These are phyloP conservation scores for Condylostoma magnum DNA, from an alignment of 169 alveolate species.

Conservation along the genomic window DNA sequence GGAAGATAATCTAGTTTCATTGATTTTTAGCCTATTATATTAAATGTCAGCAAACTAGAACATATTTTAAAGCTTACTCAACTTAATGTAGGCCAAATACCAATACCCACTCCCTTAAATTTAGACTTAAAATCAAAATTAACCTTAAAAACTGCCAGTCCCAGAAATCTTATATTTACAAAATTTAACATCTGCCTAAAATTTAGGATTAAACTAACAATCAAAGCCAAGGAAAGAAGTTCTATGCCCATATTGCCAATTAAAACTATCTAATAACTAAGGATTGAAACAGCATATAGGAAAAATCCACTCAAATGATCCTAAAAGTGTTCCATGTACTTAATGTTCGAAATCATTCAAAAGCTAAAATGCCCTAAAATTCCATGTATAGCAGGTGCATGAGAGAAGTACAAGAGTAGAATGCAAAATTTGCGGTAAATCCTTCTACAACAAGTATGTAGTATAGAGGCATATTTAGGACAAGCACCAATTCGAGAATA, in stretches of 20 bases:
- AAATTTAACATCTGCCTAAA: too few relatives aligned
- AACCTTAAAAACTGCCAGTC: too few relatives aligned
- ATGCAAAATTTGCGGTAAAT: conserved; percentile 22
- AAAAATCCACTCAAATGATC: neutral
- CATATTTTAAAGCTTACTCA: too few relatives aligned
- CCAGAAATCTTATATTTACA: too few relatives aligned
- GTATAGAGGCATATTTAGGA: neutral
- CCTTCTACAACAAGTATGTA: conserved; percentile 11
- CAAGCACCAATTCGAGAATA: conserved; percentile 3
- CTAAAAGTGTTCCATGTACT: neutral
- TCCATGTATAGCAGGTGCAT: conserved; percentile 25
- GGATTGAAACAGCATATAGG: conserved; percentile 21
- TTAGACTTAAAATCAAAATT: too few relatives aligned
- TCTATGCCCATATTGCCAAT: conserved; percentile 10
- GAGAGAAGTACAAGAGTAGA: neutral
- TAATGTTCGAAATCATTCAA: conserved; percentile 3
- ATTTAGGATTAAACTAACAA: neutral
- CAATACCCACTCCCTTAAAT: too few relatives aligned
- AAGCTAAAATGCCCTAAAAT: conserved; percentile 9
- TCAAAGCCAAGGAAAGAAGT: neutral
- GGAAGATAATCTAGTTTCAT: too few relatives aligned
- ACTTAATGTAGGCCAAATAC: too few relatives aligned
- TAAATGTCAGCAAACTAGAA: too few relatives aligned
- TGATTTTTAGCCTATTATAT: too few relatives aligned
- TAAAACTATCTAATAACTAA: neutral